Evolutionary conservation across 1,284 basidiomycete species (phyloP).

Genomic region (Fomitopsis schrenkii): DNA sequence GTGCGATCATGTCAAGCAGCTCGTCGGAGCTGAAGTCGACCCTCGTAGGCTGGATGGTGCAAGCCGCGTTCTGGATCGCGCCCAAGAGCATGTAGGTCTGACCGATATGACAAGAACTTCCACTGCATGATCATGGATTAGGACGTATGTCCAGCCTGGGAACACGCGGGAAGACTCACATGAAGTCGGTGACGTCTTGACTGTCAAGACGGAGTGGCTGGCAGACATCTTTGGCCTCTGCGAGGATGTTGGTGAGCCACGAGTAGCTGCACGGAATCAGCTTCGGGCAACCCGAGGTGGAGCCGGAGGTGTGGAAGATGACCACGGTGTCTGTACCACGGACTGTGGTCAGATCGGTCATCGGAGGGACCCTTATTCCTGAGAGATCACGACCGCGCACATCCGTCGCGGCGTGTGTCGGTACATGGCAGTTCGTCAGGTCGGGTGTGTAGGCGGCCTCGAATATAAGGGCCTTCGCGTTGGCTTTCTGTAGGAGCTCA

Average conservation of each 20-base stretch:
- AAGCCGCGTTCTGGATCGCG: constrained; percentile 64
- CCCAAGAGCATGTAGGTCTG: constrained; percentile 53
- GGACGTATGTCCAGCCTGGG: background rate
- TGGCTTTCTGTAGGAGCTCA: constrained; percentile 53
- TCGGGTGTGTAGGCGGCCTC: constrained; percentile 41
- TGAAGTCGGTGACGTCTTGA: constrained; percentile 51
- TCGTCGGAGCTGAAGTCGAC: constrained; percentile 62
- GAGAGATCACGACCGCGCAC: constrained; percentile 30
- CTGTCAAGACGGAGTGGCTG: constrained; percentile 42
- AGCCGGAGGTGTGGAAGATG: constrained; percentile 72
- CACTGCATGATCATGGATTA: constrained; percentile 14
- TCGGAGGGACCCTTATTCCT: constrained; percentile 19
- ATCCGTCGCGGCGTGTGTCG: constrained; percentile 38
- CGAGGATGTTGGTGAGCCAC: constrained; percentile 54
- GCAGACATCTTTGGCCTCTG: constrained; percentile 52
- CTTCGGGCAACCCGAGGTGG: constrained; percentile 70
- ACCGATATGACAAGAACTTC: constrained; percentile 28
- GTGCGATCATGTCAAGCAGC: constrained; percentile 61
- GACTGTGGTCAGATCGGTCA: constrained; percentile 18
- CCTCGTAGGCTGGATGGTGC: constrained; percentile 62
- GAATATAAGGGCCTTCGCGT: constrained; percentile 55
- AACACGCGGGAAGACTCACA: constrained; percentile 14
- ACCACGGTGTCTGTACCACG: constrained; percentile 39
- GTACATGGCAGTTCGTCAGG: constrained; percentile 40
- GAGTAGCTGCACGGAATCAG: constrained; percentile 60